These are phyloP conservation scores for Pythium aphanidermatum DNA, from an alignment of 352 stramenopile genomes.

Conservation along the genomic window DNA sequence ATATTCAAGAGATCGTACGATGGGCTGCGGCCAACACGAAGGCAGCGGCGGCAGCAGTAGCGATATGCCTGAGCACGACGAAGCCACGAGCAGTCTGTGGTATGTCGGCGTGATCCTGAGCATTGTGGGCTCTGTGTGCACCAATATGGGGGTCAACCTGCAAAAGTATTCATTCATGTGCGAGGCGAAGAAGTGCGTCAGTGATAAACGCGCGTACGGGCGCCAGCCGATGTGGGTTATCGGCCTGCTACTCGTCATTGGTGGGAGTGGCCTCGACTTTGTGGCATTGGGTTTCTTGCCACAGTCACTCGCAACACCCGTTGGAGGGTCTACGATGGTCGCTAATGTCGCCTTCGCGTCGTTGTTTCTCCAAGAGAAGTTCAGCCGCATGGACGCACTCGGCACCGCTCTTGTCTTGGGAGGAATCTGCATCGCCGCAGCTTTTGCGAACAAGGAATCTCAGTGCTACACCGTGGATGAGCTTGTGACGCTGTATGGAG, in stretches of 20 bases:
- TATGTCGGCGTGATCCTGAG: slow-evolving; percentile 75
- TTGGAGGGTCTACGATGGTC: slow-evolving; percentile 78
- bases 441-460: slow-evolving; percentile 71
- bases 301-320: slow-evolving; percentile 71
- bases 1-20: too few species aligned
- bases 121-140: slow-evolving; percentile 63
- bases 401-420: slow-evolving; percentile 60
- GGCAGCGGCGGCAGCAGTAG: not conserved
- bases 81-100: slow-evolving; percentile 43
- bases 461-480: slow-evolving; percentile 72
- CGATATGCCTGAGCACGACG: too few species aligned
- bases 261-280: slow-evolving; percentile 71
- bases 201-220: slow-evolving; percentile 65
- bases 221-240: slow-evolving; percentile 77
- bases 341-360: slow-evolving; percentile 82
- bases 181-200: slow-evolving; percentile 54
- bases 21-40: not conserved
- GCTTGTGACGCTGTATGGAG: slow-evolving; percentile 58
- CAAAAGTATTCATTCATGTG: slow-evolving; percentile 89
- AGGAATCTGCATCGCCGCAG: slow-evolving; percentile 73
- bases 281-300: slow-evolving; percentile 72
- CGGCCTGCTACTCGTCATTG: slow-evolving; percentile 60
- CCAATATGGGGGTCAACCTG: slow-evolving; percentile 84
- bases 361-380: slow-evolving; percentile 71
- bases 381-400: slow-evolving; percentile 49